Evolutionary conservation across 768 basidiomycete species (phyloP).

Genomic region (Botryobasidium botryosum): DNA sequence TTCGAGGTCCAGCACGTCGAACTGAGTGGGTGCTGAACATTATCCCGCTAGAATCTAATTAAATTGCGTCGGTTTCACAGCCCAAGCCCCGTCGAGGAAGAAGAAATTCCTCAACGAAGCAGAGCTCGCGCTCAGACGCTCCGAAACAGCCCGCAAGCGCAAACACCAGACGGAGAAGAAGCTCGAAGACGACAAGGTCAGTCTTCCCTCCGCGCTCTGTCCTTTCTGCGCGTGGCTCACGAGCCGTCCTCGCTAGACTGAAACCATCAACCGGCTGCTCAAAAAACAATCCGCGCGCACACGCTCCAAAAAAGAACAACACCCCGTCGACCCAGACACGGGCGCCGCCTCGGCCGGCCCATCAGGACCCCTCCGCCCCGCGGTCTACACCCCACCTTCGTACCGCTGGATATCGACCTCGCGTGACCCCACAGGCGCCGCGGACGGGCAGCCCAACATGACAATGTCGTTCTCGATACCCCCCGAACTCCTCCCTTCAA

Average conservation of each 20-base stretch:
- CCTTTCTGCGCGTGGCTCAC: too few species aligned
- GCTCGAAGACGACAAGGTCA: conserved; percentile 3
- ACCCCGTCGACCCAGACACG: background rate
- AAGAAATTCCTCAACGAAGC: background rate
- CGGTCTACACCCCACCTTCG: background rate
- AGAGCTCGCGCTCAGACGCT: background rate
- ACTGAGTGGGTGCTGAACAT: background rate
- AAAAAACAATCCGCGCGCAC: conserved; percentile 2
- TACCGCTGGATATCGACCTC: conserved; percentile 4
- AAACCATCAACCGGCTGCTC: conserved; percentile 4
- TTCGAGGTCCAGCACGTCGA: background rate
- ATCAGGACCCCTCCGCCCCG: background rate
- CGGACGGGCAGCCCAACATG: background rate
- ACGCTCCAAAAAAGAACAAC: background rate
- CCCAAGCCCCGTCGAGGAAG: background rate
- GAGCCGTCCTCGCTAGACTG: background rate
- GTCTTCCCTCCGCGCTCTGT: background rate
- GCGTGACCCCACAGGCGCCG: background rate
- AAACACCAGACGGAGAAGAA: background rate
- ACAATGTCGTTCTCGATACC: background rate
- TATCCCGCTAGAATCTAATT: background rate
- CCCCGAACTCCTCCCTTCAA: background rate
- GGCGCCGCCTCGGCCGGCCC: background rate
- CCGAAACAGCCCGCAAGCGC: background rate
- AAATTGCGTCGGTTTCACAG: background rate